Evolutionary conservation across 1,139 yeast species (phyloP).

Genomic region (Saccharomyces pastorianus): DNA sequence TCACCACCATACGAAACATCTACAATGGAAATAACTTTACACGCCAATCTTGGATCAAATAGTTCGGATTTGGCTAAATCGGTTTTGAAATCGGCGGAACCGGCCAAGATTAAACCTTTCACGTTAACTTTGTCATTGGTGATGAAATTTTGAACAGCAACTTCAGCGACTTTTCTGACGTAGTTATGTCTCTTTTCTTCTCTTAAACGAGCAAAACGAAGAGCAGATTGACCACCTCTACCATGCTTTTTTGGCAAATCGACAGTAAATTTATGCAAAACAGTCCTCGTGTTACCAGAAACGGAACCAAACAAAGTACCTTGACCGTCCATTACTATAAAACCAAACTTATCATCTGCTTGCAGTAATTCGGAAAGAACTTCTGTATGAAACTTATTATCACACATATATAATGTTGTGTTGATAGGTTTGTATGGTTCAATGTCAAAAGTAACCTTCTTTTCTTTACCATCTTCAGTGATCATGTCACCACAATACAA

Average conservation of each 20-base stretch:
- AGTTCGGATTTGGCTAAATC: conserved; percentile 88
- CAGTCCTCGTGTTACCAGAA: conserved; percentile 93
- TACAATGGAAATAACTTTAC: conserved; percentile 82
- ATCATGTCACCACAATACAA: conserved; percentile 96
- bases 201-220: conserved; percentile 97
- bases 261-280: conserved; percentile 90
- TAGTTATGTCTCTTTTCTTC: conserved; percentile 98
- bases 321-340: conserved; percentile 98
- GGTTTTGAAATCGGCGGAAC: conserved; percentile 96
- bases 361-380: conserved; percentile 89
- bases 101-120: conserved; percentile 90
- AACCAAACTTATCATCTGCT: conserved; percentile 92
- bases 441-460: conserved; percentile 87
- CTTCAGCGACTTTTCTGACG: conserved; percentile 96
- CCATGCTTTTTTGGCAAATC: conserved; percentile 99
- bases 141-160: conserved; percentile 93
- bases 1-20: conserved; percentile 98
- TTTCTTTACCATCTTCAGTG: conserved; percentile 95
- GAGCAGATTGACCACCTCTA: conserved; percentile 99
- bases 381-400: conserved; percentile 96
- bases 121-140: conserved; percentile 88
- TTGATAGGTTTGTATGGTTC: conserved; percentile 98
- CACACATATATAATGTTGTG: conserved; percentile 91
- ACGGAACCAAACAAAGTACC: conserved; percentile 95
- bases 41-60: conserved; percentile 81